phyloP scores from a whole-genome alignment of 352 stramenopile species.

The Thalassiosira ordinaria region DNA sequence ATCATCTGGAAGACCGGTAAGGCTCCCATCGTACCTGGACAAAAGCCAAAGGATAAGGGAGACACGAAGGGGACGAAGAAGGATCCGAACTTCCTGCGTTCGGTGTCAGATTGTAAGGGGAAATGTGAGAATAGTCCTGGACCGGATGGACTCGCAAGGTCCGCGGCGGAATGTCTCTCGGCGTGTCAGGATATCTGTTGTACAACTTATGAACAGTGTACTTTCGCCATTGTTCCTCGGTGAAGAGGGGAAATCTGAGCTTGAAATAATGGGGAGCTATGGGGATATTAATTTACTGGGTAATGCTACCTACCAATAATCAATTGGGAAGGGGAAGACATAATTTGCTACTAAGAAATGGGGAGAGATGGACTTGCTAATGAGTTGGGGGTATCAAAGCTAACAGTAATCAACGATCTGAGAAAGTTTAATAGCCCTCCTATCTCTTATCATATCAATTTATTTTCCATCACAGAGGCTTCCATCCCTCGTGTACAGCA shows the following conservation, averaged over 20 bases:
- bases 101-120: constrained; percentile 72
- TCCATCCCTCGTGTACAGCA: constrained; percentile 95
- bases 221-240: constrained; percentile 73
- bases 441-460: constrained; percentile 4
- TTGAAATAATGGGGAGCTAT: constrained; percentile 9
- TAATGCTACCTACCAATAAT: too few species aligned
- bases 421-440: too few species aligned
- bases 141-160: constrained; percentile 66
- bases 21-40: constrained; percentile 62
- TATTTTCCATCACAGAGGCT: constrained; percentile 55
- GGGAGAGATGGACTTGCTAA: too few species aligned
- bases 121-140: constrained; percentile 67
- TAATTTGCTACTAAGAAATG: too few species aligned
- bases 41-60: constrained; percentile 72
- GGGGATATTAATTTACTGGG: too few species aligned
- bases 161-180: constrained; percentile 74
- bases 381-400: too few species aligned
- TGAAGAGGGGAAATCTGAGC: constrained; percentile 3
- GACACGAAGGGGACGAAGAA: constrained; percentile 75
- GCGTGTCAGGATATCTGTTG: constrained; percentile 85
- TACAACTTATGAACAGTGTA: constrained; percentile 84
- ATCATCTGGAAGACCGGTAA: constrained; percentile 62
- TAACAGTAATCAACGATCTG: neutral
- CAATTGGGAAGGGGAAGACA: too few species aligned
- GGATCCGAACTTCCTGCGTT: constrained; percentile 82